Base-by-base conservation (phyloP, 345 rosid genomes). In the Melastoma malabathricum region DNA sequence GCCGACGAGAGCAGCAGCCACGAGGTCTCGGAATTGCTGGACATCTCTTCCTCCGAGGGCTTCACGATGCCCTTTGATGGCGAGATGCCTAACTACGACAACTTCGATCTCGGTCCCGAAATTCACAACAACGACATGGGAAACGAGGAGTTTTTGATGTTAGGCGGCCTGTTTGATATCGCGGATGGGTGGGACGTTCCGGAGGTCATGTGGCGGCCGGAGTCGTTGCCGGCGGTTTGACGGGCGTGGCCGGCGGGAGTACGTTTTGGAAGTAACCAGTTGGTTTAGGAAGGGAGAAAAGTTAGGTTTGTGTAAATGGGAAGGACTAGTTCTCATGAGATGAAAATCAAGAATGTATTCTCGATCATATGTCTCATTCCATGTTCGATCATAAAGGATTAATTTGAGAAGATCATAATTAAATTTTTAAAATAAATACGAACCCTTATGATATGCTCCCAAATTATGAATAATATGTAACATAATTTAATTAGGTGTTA, bases 121-220 rank as follows among this genome's bases (percentile, higher is more conserved):
- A 23, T 48, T 15, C 64, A 48, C 29, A 12, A 18, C 8, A 23
- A 44, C 25, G 57, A 55, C 34, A 57, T 57, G 3, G 61, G 48
- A 46, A 60, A 61, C 14, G 86, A 31, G 7, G 38, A 77, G 34
- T 84, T 64, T 60, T 81, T 81, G 39, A 61, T 74, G 0, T 60
- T 82, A 8, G 94, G 87, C 1, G 71, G 87, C 3, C 29, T 87
- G 46, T 88, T 88, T 27, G 82, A 80, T 8, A 55, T 63, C 61
- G 4, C 70, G 46, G 79, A 71, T 0, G 57, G 65, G 50, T 67
- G 44, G 25, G 75, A 73, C 7, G 55, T 56, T 13, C 62, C 84
- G 48, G 80, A 63, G 25, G 51, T 65, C 48, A 44, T 72, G 43
- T 73, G 82, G 84, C 78, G 69, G 63, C 55, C 79, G 19, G 86